Conservation (phyloP, 805 yeast genomes). For the Pichia gijzeniarum region DNA sequence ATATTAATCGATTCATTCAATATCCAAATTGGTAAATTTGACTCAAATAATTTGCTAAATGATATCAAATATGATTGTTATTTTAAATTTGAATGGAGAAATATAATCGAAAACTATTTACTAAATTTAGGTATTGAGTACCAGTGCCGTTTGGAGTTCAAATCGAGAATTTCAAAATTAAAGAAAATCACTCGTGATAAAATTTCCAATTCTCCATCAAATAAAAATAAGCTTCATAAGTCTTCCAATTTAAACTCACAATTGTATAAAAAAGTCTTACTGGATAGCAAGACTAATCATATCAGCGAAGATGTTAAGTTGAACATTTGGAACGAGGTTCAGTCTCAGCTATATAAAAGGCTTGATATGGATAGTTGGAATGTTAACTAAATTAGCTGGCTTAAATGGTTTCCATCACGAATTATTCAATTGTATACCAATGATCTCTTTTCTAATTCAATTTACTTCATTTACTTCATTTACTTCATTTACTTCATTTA, state of each 20-base stretch:
- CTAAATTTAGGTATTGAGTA: conserved; percentile 62
- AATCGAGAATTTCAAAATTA: conserved; percentile 41
- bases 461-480: background rate
- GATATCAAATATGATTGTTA: conserved; percentile 22
- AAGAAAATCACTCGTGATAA: conserved; percentile 32
- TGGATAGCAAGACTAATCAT: conserved; percentile 17
- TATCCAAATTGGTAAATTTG: conserved; percentile 18
- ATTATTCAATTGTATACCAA: no score
- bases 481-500: background rate
- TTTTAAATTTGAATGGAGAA: conserved; percentile 54
- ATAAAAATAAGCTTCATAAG: conserved; percentile 1
- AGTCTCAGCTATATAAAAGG: conserved; percentile 48
- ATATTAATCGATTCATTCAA: conserved; percentile 23
- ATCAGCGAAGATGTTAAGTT: conserved; percentile 53
- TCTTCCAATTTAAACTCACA: conserved; percentile 8
- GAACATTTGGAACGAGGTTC: conserved; percentile 58
- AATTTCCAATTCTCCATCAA: background rate
- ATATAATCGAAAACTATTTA: conserved; percentile 63
- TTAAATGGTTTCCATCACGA: no score
- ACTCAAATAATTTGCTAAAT: conserved; percentile 14
- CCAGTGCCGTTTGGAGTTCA: conserved; percentile 63
- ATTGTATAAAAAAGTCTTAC: conserved; percentile 23
- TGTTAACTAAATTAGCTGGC: background rate
- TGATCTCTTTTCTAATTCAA: background rate
- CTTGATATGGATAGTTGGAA: conserved; percentile 42